Percentiles rank a stretch among this genome's conserved stretches.
These are phyloP conservation scores for Penicillium expansum DNA, from an alignment of 2,329 filamentous ascomycete species.

Conservation along the genomic window DNA sequence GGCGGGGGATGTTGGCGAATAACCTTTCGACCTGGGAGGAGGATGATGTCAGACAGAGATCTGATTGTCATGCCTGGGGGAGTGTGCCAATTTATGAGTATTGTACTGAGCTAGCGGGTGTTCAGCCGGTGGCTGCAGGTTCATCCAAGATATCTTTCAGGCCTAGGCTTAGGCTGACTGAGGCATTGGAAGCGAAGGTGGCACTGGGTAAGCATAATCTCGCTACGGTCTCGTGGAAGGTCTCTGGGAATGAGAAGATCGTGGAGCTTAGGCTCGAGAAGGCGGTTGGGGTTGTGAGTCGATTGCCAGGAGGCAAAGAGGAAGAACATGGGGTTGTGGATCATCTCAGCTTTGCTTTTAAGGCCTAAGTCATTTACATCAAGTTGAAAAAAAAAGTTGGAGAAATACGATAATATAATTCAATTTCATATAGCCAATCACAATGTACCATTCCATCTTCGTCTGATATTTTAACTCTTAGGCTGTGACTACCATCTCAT, in stretches of 20 bases:
- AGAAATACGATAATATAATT: not conserved
- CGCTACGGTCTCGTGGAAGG: slow-evolving; percentile 20
- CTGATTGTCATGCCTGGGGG: slow-evolving; percentile 48
- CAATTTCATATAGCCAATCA: too few species aligned
- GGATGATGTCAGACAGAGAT: slow-evolving; percentile 43
- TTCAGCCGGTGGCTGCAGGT: slow-evolving; percentile 16
- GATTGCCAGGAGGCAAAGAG: slow-evolving; percentile 13
- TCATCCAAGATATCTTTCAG: slow-evolving; percentile 19
- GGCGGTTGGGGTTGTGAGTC: slow-evolving; percentile 17
- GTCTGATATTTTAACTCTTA: not conserved
- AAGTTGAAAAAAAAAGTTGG: too few species aligned
- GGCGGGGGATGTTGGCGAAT: slow-evolving; percentile 38
- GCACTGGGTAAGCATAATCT: slow-evolving; percentile 24
- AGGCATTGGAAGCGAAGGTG: slow-evolving; percentile 17
- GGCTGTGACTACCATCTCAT: not conserved
- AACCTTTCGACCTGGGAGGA: slow-evolving; percentile 46
- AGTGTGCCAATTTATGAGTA: slow-evolving; percentile 46
- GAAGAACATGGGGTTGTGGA: slow-evolving; percentile 19
- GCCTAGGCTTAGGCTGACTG: slow-evolving; percentile 18
- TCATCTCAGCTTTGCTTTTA: not conserved
- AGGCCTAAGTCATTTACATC: not conserved
- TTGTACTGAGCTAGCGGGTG: slow-evolving; percentile 36
- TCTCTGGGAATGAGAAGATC: not conserved
- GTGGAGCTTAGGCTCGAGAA: slow-evolving; percentile 20
- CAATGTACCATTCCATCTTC: not conserved